Percentiles rank a stretch among this genome's conserved stretches.
Conservation (phyloP, 2,329 filamentous ascomycete species). For the Fusarium virguliforme region DNA sequence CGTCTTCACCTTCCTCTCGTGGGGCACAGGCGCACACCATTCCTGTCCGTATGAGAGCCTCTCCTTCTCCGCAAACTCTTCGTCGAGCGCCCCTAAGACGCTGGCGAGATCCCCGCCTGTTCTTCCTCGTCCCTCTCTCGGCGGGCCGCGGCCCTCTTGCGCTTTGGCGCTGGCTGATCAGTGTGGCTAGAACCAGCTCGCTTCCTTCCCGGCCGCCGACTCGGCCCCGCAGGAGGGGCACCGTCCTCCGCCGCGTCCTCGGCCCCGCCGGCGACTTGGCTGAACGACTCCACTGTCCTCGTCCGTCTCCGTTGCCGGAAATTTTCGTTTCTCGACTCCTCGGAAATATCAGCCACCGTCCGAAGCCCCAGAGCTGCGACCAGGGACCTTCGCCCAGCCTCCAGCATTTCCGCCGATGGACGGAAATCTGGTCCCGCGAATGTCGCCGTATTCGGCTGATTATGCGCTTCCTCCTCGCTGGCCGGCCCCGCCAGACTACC, state of each 20-base stretch:
- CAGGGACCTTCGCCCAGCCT: conserved; percentile 11
- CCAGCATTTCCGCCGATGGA: conserved; percentile 6
- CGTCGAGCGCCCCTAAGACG: neutral
- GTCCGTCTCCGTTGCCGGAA: neutral
- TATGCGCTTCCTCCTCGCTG: conserved; percentile 3
- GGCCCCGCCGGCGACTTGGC: neutral
- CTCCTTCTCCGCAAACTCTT: conserved; percentile 12
- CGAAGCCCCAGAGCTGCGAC: conserved; percentile 4
- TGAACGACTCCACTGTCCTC: conserved; percentile 1
- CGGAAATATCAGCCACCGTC: conserved; percentile 18
- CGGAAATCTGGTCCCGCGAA: neutral
- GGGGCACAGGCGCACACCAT: conserved; percentile 4
- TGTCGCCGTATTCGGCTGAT: conserved; percentile 10
- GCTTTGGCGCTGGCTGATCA: too few relatives aligned
- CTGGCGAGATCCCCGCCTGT: neutral
- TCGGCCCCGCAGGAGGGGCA: conserved; percentile 7
- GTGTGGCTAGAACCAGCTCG: too few relatives aligned
- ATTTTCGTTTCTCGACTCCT: conserved; percentile 13
- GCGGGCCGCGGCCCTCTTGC: too few relatives aligned
- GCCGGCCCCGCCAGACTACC: conserved; percentile 1
- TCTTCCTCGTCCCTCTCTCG: too few relatives aligned
- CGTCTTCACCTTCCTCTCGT: conserved; percentile 9
- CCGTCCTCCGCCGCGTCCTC: neutral
- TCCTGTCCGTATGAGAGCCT: neutral
- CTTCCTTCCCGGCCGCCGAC: too few relatives aligned